phyloP scores from a whole-genome alignment of 257 asterid species.

The Plectranthus barbatus region DNA sequence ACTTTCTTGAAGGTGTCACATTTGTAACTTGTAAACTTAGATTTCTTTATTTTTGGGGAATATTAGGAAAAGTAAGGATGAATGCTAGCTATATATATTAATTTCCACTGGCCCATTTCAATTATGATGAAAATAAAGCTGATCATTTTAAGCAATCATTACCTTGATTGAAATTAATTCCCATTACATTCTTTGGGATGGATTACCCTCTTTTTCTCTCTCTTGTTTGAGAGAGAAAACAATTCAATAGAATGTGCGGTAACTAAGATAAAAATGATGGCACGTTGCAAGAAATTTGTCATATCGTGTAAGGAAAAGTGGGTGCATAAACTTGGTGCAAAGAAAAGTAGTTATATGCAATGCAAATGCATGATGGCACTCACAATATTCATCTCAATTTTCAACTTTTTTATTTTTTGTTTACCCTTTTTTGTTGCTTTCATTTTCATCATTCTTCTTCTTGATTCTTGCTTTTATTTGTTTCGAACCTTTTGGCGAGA shows the following conservation, averaged over 20 bases:
- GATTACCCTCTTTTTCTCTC: slow-evolving; percentile 27
- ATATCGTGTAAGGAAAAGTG: slow-evolving; percentile 47
- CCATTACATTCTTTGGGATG: slow-evolving; percentile 26
- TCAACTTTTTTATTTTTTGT: background rate
- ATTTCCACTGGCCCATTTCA: no score
- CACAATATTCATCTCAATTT: slow-evolving; percentile 21
- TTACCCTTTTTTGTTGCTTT: no score
- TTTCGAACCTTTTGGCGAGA: background rate
- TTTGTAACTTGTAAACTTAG: slow-evolving; percentile 9
- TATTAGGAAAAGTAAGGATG: slow-evolving; percentile 24
- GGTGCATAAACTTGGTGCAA: slow-evolving; percentile 28
- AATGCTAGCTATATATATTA: slow-evolving; percentile 9
- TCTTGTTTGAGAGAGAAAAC: background rate
- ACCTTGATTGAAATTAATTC: slow-evolving; percentile 39
- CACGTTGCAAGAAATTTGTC: slow-evolving; percentile 28
- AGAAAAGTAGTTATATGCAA: slow-evolving; percentile 20
- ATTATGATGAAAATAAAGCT: slow-evolving; percentile 34
- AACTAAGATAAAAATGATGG: slow-evolving; percentile 13
- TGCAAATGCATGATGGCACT: slow-evolving; percentile 61
- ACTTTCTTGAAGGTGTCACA: background rate
- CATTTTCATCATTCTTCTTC: background rate
- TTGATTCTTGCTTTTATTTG: background rate
- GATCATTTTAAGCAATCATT: slow-evolving; percentile 46
- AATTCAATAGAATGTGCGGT: slow-evolving; percentile 20
- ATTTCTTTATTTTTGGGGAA: slow-evolving; percentile 25